Evolutionary conservation across 139 green algal species (phyloP).

Genomic region (Picochlorum costavermella): DNA sequence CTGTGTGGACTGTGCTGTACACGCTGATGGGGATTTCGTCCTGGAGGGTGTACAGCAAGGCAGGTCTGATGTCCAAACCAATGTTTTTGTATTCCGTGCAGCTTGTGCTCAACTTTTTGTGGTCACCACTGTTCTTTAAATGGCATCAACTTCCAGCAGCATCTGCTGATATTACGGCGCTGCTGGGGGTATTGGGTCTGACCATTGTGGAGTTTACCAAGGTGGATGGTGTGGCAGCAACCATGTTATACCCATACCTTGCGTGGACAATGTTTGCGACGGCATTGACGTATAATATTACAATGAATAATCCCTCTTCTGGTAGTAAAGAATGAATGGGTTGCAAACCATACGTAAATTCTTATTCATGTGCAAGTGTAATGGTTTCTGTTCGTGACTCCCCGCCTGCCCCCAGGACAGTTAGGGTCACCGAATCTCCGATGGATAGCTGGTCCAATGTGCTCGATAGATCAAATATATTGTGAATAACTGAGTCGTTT

Average conservation of each 20-base stretch:
- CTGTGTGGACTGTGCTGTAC: slow-evolving; percentile 36
- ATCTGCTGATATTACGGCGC: slow-evolving; percentile 39
- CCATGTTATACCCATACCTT: slow-evolving; percentile 39
- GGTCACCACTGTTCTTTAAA: slow-evolving; percentile 56
- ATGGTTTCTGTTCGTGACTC: background rate
- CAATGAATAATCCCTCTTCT: slow-evolving; percentile 10
- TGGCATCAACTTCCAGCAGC: slow-evolving; percentile 38
- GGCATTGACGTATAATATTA: slow-evolving; percentile 24
- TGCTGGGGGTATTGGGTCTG: slow-evolving; percentile 37
- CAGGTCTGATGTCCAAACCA: slow-evolving; percentile 14
- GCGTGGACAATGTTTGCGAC: slow-evolving; percentile 36
- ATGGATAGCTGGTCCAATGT: slow-evolving; percentile 14
- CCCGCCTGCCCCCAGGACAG: background rate
- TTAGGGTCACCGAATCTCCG: slow-evolving; percentile 16
- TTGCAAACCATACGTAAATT: background rate
- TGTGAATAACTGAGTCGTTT: slow-evolving; percentile 11
- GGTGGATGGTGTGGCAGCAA: slow-evolving; percentile 1
- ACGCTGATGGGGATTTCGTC: slow-evolving; percentile 19
- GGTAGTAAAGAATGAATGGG: background rate
- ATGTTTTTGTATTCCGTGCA: slow-evolving; percentile 25
- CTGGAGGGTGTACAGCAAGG: slow-evolving; percentile 22
- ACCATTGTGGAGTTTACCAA: slow-evolving; percentile 42
- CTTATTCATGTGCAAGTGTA: slow-evolving; percentile 1
- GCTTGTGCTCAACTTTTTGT: slow-evolving; percentile 23
- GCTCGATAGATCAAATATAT: slow-evolving; percentile 17